phyloP scores from a whole-genome alignment of 2,329 filamentous ascomycete species.

The Cercospora canescens region DNA sequence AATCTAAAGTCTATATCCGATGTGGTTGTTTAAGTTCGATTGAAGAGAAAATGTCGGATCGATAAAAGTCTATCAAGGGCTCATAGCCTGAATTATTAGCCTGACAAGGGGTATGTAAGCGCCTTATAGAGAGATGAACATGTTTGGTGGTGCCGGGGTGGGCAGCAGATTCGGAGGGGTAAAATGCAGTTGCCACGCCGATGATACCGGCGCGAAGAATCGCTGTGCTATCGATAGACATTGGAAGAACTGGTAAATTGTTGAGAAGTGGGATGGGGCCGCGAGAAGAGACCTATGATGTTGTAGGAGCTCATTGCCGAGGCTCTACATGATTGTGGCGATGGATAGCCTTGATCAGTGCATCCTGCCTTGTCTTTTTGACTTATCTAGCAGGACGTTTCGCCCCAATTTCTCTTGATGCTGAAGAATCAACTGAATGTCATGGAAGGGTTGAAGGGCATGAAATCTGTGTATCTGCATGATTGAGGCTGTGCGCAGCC shows the following conservation, averaged over 20 bases:
- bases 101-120: too few relatives aligned
- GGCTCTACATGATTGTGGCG: not conserved
- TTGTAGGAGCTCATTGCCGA: not conserved
- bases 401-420: not conserved
- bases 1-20: too few relatives aligned
- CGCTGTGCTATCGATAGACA: constrained; percentile 46
- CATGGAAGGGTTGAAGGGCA: not conserved
- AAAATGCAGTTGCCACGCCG: constrained; percentile 70
- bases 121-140: too few relatives aligned
- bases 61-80: too few relatives aligned
- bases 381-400: not conserved
- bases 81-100: too few relatives aligned
- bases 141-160: too few relatives aligned
- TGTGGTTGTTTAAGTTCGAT: too few relatives aligned
- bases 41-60: too few relatives aligned
- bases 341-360: not conserved
- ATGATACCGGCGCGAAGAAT: constrained; percentile 72
- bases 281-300: not conserved
- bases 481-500: not conserved
- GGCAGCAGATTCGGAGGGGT: constrained; percentile 53
- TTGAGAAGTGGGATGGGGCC: not conserved
- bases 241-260: not conserved
- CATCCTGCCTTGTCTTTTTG: not conserved
- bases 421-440: not conserved
- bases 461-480: not conserved